Evolutionary conservation across 495 filamentous ascomycete genomes (phyloP).

Genomic region (Podospora pseudoanserina): DNA sequence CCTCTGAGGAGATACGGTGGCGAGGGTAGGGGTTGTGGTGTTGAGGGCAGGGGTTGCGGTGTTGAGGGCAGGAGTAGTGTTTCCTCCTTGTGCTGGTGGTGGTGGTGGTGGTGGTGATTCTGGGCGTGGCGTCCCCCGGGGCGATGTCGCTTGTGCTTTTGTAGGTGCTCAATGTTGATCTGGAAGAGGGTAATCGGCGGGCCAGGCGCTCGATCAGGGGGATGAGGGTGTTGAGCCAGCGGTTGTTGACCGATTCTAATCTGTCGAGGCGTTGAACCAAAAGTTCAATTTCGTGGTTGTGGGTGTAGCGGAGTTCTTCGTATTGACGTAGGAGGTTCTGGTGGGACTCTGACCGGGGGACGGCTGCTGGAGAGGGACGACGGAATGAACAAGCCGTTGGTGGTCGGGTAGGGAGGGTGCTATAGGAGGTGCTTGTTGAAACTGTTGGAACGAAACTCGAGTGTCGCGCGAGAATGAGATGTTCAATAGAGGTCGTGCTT

Average conservation of each 20-base stretch:
- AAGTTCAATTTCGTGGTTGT: conserved; percentile 33
- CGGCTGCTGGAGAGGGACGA: background rate
- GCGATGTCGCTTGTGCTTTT: background rate
- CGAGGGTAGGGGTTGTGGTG: background rate
- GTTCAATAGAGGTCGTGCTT: background rate
- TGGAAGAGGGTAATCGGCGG: conserved; percentile 6
- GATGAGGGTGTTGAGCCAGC: conserved; percentile 30
- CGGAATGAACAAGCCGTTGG: background rate
- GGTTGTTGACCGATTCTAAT: conserved; percentile 34
- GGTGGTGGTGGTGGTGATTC: background rate
- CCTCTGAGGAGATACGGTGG: background rate
- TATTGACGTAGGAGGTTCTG: conserved; percentile 31
- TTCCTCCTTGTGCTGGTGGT: background rate
- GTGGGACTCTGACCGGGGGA: conserved; percentile 20
- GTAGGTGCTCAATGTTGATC: background rate
- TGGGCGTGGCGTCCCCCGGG: background rate
- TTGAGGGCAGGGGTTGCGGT: background rate
- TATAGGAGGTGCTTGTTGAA: background rate
- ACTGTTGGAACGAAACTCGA: background rate
- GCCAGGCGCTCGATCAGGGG: conserved; percentile 35
- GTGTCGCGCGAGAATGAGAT: background rate
- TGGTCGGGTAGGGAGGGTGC: background rate
- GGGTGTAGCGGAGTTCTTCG: conserved; percentile 31
- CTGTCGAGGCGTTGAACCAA: conserved; percentile 26
- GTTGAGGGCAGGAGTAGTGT: background rate